Percentiles rank a stretch among this genome's conserved stretches.
These are phyloP conservation scores for Syzygium syzygioides DNA, from an alignment of 441 rosid species.

Conservation along the genomic window DNA sequence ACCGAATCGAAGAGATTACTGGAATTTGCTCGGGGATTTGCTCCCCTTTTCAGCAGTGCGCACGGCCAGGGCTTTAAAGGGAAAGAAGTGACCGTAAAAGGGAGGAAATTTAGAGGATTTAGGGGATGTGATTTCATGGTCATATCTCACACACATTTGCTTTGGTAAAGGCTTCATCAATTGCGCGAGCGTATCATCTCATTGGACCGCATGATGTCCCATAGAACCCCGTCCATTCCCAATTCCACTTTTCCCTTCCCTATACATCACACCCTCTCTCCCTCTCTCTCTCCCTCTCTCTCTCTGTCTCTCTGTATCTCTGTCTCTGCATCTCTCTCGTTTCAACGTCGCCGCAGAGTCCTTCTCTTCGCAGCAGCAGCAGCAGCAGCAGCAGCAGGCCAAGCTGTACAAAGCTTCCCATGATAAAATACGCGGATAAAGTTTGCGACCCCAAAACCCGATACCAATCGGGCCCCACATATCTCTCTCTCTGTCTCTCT, in stretches of 20 bases:
- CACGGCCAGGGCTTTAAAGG: background rate
- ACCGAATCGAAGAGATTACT: background rate
- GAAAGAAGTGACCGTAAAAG: background rate
- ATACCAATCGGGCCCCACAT: background rate
- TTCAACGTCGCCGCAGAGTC: background rate
- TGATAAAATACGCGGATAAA: constrained; percentile 12
- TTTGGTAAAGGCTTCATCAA: background rate
- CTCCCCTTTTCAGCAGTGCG: rapidly evolving
- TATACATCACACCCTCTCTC: background rate
- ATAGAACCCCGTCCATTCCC: constrained; percentile 3
- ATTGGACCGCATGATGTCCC: background rate
- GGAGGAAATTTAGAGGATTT: background rate
- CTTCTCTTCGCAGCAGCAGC: constrained; percentile 1
- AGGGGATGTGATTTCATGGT: background rate
- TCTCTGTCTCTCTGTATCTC: background rate
- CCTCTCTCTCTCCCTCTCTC: background rate
- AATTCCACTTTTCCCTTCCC: constrained; percentile 23
- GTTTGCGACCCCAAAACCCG: constrained; percentile 13
- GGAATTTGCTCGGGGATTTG: background rate
- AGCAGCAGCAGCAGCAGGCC: background rate
- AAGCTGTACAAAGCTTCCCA: constrained; percentile 15
- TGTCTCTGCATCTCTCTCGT: background rate
- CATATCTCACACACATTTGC: background rate
- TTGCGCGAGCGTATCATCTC: background rate
- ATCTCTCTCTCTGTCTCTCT: constrained; percentile 11